Evolutionary conservation across 345 rosid genomes (phyloP), one percentile per base, ranked within the genome.

Genomic region (Corchorus capsularis): DNA sequence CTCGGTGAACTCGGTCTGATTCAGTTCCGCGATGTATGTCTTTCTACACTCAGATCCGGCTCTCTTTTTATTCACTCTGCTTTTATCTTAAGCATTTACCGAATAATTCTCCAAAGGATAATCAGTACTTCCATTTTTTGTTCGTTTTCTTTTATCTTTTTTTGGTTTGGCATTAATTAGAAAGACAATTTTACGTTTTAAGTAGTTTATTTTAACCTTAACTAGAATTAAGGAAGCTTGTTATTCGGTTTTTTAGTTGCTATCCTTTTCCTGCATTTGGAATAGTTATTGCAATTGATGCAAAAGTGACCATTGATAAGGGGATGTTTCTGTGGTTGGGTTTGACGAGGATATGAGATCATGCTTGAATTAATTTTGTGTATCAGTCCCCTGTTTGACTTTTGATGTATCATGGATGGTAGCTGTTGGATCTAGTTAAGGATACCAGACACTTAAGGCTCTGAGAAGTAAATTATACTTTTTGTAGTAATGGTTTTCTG

Each of bases 1-100:
- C 94, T 92, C 79, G 93, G 97, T 46, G 94, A 89, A 78, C 88
- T 92, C 75, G 97, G 97, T 66, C 91, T 89, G 74, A 75, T 92
- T 67, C 97, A 92, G 83, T 87, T 92, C 74, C 88, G 93, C 22
- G 97, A 92, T 72, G 97, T 92, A 79, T 87, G 97, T 83, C 37
- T 81, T 16, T 71, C 47, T 8, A 41, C 35, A 10, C 78, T 86
- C 80, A 79, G 92, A 88, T 88, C 88, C 84, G 80, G 65, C 77
- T 81, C 70, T 20, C 17, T 77, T 63, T 75, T 32, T 73, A 46
- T 43, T 74, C 5, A 59, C 9, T 27, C 60, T 16, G 63, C 35
- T 53, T 52, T 52, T 4, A 35, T 54, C 15, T 75, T 13, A 60
- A 32, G 32, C 54, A 5, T n/a, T 54, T 35, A 13, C 6, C 15